Base-by-base conservation (phyloP, 163 green algal species). In the Prototheca wickerhamii region DNA sequence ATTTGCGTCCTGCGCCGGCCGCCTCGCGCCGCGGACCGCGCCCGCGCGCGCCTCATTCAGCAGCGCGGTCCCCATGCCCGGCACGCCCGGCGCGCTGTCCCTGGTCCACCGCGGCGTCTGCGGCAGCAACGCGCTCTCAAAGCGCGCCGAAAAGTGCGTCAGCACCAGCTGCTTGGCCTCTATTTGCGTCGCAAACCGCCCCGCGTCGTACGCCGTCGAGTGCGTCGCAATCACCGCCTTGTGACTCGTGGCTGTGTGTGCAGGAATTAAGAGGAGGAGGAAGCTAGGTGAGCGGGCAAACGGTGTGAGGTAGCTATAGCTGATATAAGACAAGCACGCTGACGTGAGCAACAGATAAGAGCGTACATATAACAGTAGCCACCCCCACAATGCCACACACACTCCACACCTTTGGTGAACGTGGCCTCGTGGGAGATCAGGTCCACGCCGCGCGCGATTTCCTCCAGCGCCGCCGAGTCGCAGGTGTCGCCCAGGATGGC, bases 391-490 rank as follows among this genome's bases (percentile, higher is more conserved):
- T 74, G n/a, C 63, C 60, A 20, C 32, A 1, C 15, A 26, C 21
- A 46, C n/a, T 40, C 34, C 55, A 1, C 25, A 57, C 58, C 61
- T 21, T 69, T 40, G 26, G 63, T 69, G 70, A 95, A 98, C 2
- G 92, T 98, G 29, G 86, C 86, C 69, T 98, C 92, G 66, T 98
- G 92, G 0, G 87, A 86, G 18, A 98, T 44, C 25, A 97, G 42
- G 71, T 98, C 92, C 32, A 51, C 76, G 25, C 71, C 78, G 25
- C 75, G 62, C 0, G 84, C 86, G 31, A 89, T 37, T 0, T 64
- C 55, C 0, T 70, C 78, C 6, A 98, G 89, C 32, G 82, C 69
- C 1, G 60, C 25, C 1, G 79, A 91, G 73, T 91, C 70, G 43
- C 86, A 84, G 12, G 92, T 98, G 78, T 98, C 92, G 0, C 92